Percentiles rank a stretch among this genome's conserved stretches.
These are phyloP conservation scores for Plasmodium sp. DNA, from an alignment of 169 alveolate species.

Conservation along the genomic window DNA sequence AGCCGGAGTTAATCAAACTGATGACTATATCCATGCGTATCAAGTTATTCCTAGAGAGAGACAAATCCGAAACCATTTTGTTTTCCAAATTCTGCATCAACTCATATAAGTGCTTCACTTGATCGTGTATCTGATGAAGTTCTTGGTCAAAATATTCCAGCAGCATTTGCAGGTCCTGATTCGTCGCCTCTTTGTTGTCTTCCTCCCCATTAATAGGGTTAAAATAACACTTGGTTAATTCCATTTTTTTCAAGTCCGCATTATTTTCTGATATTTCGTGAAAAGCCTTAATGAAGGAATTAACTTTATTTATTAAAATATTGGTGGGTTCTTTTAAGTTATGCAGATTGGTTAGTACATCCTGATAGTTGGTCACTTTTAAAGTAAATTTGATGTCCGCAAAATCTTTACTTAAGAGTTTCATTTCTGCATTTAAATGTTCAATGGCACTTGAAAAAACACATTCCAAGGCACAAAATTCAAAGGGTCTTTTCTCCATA, in stretches of 20 bases:
- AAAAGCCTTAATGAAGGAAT: constrained; percentile 82
- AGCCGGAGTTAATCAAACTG: constrained; percentile 84
- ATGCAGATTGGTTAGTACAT: constrained; percentile 82
- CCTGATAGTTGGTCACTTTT: constrained; percentile 74
- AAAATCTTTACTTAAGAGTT: constrained; percentile 53
- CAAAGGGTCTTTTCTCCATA: constrained; percentile 83
- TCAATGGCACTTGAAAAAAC: constrained; percentile 85
- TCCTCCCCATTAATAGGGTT: constrained; percentile 45
- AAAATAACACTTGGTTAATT: constrained; percentile 66
- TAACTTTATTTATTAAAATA: constrained; percentile 77
- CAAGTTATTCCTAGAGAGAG: constrained; percentile 86
- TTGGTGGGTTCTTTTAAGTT: constrained; percentile 86
- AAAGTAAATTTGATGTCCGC: constrained; percentile 71
- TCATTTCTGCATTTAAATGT: constrained; percentile 78
- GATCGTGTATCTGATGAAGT: constrained; percentile 82
- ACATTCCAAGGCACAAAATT: constrained; percentile 87
- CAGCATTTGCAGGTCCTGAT: constrained; percentile 86
- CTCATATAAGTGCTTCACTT: constrained; percentile 30
- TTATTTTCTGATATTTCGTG: constrained; percentile 77
- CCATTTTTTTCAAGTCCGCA: constrained; percentile 76
- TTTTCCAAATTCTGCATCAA: constrained; percentile 80
- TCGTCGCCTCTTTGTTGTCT: constrained; percentile 47
- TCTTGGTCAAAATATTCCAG: constrained; percentile 91
- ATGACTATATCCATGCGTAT: constrained; percentile 85
- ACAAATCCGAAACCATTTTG: constrained; percentile 80